Percentiles rank a stretch among this genome's conserved stretches.
These are phyloP conservation scores for Letharia lupina DNA, from an alignment of 495 filamentous ascomycete species.

Conservation along the genomic window DNA sequence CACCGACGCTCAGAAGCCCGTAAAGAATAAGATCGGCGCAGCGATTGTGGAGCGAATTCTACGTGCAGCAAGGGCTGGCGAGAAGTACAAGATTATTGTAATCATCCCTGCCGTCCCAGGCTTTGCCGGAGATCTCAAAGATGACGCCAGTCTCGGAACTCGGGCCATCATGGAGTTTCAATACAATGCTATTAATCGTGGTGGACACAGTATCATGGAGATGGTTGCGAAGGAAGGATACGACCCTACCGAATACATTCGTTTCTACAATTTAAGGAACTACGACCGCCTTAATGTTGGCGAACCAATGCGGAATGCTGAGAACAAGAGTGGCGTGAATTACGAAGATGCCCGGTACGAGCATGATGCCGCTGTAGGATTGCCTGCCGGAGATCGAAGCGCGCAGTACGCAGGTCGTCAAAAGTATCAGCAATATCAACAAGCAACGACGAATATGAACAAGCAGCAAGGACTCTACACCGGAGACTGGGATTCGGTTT, in stretches of 20 bases:
- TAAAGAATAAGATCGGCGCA: conserved; percentile 79
- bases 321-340: conserved; percentile 58
- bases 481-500: conserved; percentile 65
- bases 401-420: conserved; percentile 1
- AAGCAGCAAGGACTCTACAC: conserved; percentile 25
- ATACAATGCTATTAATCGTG: conserved; percentile 83
- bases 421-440: conserved; percentile 56
- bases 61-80: conserved; percentile 58
- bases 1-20: conserved; percentile 61
- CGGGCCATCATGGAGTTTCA: conserved; percentile 96
- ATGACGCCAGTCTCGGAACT: conserved; percentile 72
- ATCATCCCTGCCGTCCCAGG: conserved; percentile 82
- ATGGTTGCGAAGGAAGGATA: conserved; percentile 60
- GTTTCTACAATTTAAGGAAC: conserved; percentile 90
- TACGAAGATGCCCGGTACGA: conserved; percentile 64
- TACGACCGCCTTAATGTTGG: conserved; percentile 85
- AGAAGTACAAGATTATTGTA: conserved; percentile 78
- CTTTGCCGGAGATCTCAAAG: conserved; percentile 81
- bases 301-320: conserved; percentile 51
- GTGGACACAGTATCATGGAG: conserved; percentile 81
- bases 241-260: conserved; percentile 71
- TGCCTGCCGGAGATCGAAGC: conserved; percentile 14
- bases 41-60: conserved; percentile 84
- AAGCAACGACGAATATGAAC: conserved; percentile 45
- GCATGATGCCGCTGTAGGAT: conserved; percentile 46